Percentiles rank a stretch among this genome's conserved stretches.
Evolutionary conservation across 2,329 filamentous ascomycete species (phyloP).

Genomic region (Pseudogymnoascus sp.): DNA sequence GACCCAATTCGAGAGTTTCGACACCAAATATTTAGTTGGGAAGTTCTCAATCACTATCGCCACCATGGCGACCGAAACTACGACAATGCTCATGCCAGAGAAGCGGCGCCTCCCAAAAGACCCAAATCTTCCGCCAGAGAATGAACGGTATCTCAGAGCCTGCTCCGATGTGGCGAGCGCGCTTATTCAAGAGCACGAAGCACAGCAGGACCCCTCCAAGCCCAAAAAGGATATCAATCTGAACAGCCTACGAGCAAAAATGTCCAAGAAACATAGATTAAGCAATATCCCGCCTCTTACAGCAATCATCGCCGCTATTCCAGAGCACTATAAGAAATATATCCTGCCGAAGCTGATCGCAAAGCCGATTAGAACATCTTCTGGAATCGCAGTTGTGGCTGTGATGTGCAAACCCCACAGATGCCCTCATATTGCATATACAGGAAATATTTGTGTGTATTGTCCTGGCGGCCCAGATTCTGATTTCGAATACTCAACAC

Average conservation of each 20-base stretch:
- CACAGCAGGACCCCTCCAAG: conserved; percentile 61
- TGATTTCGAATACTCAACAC: conserved; percentile 97
- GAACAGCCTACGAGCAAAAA: conserved; percentile 75
- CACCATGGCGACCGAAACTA: conserved; percentile 53
- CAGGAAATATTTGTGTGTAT: conserved; percentile 98
- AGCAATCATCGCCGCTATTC: conserved; percentile 94
- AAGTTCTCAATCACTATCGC: conserved; percentile 15
- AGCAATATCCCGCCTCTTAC: conserved; percentile 83
- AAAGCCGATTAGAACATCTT: conserved; percentile 92
- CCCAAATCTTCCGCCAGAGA: conserved; percentile 73
- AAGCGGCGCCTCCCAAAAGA: conserved; percentile 54
- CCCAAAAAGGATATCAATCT: conserved; percentile 83
- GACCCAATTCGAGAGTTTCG: neutral
- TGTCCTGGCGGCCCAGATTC: conserved; percentile 96
- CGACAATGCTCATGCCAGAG: conserved; percentile 47
- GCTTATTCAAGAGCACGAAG: conserved; percentile 89
- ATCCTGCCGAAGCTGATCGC: conserved; percentile 93
- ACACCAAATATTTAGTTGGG: neutral
- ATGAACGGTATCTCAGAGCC: conserved; percentile 85
- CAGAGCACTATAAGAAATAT: conserved; percentile 99
- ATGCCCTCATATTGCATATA: conserved; percentile 96
- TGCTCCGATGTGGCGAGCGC: conserved; percentile 93
- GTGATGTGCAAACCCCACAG: conserved; percentile 99
- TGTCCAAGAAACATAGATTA: conserved; percentile 87
- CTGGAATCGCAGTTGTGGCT: conserved; percentile 93